A percentile compares a stretch with the other conserved stretches of the same genome.
Conservation (phyloP, 1,284 basidiomycete species). For the Kwoniella shivajii region DNA sequence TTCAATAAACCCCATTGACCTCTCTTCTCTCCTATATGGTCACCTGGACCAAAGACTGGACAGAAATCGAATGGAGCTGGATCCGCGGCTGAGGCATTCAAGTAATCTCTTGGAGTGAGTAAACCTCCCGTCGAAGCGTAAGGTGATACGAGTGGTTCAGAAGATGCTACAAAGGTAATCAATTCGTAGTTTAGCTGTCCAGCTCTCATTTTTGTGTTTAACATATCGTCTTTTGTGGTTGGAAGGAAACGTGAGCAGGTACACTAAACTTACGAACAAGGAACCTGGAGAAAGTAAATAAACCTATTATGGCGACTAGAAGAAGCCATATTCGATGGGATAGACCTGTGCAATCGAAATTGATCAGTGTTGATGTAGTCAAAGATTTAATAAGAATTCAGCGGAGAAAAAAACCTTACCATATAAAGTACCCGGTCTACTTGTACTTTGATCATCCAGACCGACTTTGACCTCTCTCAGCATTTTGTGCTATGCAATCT, state of each 20-base stretch:
- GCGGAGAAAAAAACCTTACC: conserved; percentile 17
- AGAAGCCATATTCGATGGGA: conserved; percentile 68
- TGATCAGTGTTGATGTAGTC: too few relatives aligned
- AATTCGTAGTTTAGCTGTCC: conserved; percentile 1
- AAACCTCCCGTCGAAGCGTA: conserved; percentile 21
- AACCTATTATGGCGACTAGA: conserved; percentile 61
- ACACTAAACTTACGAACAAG: conserved; percentile 55
- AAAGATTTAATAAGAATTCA: not conserved
- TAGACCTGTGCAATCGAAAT: conserved; percentile 30
- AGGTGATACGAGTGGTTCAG: conserved; percentile 20
- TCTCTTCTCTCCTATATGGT: conserved; percentile 74
- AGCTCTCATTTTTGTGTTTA: too few relatives aligned
- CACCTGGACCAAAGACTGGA: conserved; percentile 78
- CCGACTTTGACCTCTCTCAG: conserved; percentile 43
- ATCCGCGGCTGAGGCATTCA: conserved; percentile 57
- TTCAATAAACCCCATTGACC: conserved; percentile 73
- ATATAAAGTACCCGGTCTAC: conserved; percentile 26
- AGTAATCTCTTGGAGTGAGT: conserved; percentile 53
- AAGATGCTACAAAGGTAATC: conserved; percentile 6
- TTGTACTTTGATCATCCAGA: conserved; percentile 8
- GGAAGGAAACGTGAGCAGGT: not conserved
- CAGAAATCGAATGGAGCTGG: conserved; percentile 86
- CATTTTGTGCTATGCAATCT: too few relatives aligned
- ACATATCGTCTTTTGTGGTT: not conserved
- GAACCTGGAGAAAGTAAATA: conserved; percentile 67